Conservation (phyloP, 257 asterid species). For the Echites panduratus region DNA sequence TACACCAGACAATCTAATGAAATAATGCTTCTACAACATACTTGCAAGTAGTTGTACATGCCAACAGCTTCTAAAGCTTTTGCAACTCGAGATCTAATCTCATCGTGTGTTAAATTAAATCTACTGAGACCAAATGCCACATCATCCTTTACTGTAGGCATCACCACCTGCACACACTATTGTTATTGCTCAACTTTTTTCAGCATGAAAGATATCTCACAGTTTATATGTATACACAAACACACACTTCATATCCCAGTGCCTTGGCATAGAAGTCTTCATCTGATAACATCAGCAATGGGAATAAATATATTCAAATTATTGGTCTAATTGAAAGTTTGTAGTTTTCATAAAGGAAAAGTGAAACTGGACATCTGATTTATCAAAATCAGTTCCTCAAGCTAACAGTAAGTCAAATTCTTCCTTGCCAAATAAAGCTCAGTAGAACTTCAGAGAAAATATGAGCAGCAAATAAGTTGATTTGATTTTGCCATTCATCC, state of each 20-base stretch:
- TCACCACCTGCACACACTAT: constrained; percentile 65
- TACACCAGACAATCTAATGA: background rate
- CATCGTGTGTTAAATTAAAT: constrained; percentile 41
- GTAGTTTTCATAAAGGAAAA: background rate
- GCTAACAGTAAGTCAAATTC: background rate
- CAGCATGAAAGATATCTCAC: background rate
- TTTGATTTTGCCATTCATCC: background rate
- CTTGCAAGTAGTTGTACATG: constrained; percentile 79
- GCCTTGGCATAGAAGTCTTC: background rate
- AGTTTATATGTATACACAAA: background rate
- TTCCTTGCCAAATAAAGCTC: background rate
- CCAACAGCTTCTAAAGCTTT: constrained; percentile 82
- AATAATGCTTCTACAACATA: constrained; percentile 27
- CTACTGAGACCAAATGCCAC: constrained; percentile 96
- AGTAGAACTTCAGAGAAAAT: background rate
- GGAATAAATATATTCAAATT: background rate
- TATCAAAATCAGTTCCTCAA: background rate
- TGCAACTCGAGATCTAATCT: constrained; percentile 60
- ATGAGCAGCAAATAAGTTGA: background rate
- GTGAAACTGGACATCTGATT: background rate
- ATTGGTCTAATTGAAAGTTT: background rate
- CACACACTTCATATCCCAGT: background rate
- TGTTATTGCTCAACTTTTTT: background rate
- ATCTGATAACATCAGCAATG: background rate
- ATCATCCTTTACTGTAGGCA: constrained; percentile 99